Evolutionary conservation across 108 stramenopile genomes (phyloP), one percentile per base, ranked within the genome.

Genomic region (Schizochytrium sp.): DNA sequence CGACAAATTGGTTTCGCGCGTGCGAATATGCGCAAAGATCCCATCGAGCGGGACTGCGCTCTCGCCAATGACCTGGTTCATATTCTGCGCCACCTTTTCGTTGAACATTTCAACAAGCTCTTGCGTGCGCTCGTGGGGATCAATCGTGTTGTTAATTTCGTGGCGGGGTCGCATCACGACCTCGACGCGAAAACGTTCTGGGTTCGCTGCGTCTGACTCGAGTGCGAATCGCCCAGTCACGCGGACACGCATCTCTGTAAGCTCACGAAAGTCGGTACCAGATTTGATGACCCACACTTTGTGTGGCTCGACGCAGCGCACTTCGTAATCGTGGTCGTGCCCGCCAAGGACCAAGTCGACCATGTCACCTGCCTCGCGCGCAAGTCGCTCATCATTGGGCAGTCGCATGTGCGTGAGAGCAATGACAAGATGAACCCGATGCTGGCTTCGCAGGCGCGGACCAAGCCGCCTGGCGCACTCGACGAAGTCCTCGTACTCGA

Each of bases 271-370:
- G 69, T 94, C 94, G 23, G 94, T 92, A 41, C 93, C 91, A 5
- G 90, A 90, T 72, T 94, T 94, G 72, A 93, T 63, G 44, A 94
- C 89, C 28, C 71, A 87, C 60, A 91, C 88, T 19, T 72, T 72
- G 87, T 91, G 53, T 14, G 5, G 88, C 87, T 25, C 87, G 88
- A 34, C 71, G 58, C 45, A 60, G 88, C 91, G 63, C 8, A 69
- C 63, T 5, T 69, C 92, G 44, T 91, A 93, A 72, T 92, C 91
- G 88, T 94, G 94, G 60, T 94, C 94, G 76, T 94, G 94, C 5
- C 94, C 94, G 5, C 92, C 94, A 4, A 93, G 88, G 53, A 94
- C 87, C 44, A 94, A 89, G 69, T 93, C 94, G 0, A 94, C 72
- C 44, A 29, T 5, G 5, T 72, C 87, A 5, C 59, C 93, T 5